These are phyloP conservation scores for Boletus fagicola DNA, from an alignment of 768 basidiomycete genomes.

Conservation along the genomic window DNA sequence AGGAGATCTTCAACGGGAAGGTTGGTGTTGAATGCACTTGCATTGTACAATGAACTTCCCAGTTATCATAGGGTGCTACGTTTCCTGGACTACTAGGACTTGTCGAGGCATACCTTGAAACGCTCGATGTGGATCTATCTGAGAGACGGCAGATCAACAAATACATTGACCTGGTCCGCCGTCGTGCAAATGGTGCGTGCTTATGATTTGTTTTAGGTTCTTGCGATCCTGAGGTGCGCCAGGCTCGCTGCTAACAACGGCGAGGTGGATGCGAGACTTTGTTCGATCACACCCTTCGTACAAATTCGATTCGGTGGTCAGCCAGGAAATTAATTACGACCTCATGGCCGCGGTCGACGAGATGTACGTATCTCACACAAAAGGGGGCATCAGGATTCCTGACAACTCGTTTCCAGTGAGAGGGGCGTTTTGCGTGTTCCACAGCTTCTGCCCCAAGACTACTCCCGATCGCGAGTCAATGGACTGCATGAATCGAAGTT, in stretches of 20 bases:
- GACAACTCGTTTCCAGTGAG: conserved; percentile 45
- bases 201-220: conserved; percentile 5
- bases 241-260: conserved; percentile 84
- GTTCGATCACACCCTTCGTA: conserved; percentile 90
- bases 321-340: conserved; percentile 91
- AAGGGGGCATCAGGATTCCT: not conserved
- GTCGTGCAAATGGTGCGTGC: conserved; percentile 72
- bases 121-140: conserved; percentile 68
- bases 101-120: conserved; percentile 81
- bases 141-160: conserved; percentile 62
- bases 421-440: conserved; percentile 61
- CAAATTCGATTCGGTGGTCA: conserved; percentile 89
- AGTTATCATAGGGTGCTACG: conserved; percentile 43
- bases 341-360: conserved; percentile 85
- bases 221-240: conserved; percentile 3
- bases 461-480: conserved; percentile 38
- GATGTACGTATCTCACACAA: conserved; percentile 58
- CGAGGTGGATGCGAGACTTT: conserved; percentile 92
- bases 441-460: conserved; percentile 62
- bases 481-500: conserved; percentile 26
- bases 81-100: conserved; percentile 84
- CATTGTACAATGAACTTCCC: not conserved
- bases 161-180: conserved; percentile 78
- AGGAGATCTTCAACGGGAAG: conserved; percentile 93
- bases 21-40: conserved; percentile 36